A percentile compares a stretch with the other conserved stretches of the same genome.
Conservation (phyloP, 1,139 yeast genomes). For the Hanseniaspora uvarum region DNA sequence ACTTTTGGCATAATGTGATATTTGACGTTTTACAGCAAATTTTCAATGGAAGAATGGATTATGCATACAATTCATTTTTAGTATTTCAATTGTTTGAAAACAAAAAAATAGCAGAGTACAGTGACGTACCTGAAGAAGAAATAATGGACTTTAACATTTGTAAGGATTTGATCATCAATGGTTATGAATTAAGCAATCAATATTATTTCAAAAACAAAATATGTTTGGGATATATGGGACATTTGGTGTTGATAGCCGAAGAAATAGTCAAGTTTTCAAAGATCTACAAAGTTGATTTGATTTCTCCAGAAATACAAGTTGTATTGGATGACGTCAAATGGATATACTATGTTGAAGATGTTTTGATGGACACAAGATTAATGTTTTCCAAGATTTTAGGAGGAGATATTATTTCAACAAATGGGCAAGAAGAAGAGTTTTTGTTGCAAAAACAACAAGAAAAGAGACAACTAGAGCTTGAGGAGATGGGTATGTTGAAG, state of each 20-base stretch:
- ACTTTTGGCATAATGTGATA: constrained; percentile 91
- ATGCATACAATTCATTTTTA: constrained; percentile 75
- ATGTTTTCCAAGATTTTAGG: constrained; percentile 92
- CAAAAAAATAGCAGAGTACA: constrained; percentile 24
- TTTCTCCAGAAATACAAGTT: constrained; percentile 31
- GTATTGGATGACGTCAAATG: constrained; percentile 47
- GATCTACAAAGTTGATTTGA: constrained; percentile 31
- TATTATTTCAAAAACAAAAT: constrained; percentile 57
- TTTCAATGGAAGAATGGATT: constrained; percentile 89
- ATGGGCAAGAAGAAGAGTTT: constrained; percentile 17
- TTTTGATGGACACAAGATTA: constrained; percentile 79
- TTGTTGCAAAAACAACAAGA: constrained; percentile 16
- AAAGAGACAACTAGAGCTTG: constrained; percentile 5
- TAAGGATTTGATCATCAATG: constrained; percentile 68
- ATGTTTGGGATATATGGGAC: constrained; percentile 95
- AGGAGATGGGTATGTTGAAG: constrained; percentile 6
- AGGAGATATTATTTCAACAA: constrained; percentile 32
- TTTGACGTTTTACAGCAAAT: constrained; percentile 96
- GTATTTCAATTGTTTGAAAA: constrained; percentile 34
- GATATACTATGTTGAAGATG: constrained; percentile 76
- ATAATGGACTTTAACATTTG: constrained; percentile 54
- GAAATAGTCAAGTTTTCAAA: constrained; percentile 86
- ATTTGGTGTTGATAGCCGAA: constrained; percentile 86
- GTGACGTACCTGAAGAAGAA: constrained; percentile 17
- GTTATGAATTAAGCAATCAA: constrained; percentile 65